Conservation (phyloP, 2,329 filamentous ascomycete species). For the Corinectria fuckeliana region DNA sequence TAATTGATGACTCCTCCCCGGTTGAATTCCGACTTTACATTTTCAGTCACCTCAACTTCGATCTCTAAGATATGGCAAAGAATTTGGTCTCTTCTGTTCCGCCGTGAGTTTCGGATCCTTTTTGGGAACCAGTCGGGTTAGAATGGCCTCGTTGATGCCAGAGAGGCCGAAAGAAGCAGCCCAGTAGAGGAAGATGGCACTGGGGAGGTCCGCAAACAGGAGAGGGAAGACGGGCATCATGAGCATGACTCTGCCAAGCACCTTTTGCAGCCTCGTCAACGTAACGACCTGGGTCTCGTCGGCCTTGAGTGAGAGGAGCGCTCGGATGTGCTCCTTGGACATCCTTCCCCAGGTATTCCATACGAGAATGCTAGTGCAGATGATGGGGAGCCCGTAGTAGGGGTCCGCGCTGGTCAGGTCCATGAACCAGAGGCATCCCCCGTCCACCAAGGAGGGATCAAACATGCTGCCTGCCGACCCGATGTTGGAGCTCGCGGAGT, state of each 20-base stretch:
- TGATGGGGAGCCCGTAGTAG: slow-evolving; percentile 53
- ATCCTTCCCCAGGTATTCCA: slow-evolving; percentile 41
- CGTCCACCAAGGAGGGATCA: slow-evolving; percentile 52
- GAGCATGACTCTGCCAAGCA: slow-evolving; percentile 42
- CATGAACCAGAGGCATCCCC: slow-evolving; percentile 62
- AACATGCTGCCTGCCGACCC: slow-evolving; percentile 37
- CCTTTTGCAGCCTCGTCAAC: slow-evolving; percentile 32
- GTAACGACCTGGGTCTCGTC: slow-evolving; percentile 21
- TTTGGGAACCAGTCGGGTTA: slow-evolving; percentile 33
- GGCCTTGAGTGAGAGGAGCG: slow-evolving; percentile 33
- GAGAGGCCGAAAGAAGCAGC: slow-evolving; percentile 45
- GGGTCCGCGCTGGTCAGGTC: slow-evolving; percentile 61
- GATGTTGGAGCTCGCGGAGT: slow-evolving; percentile 30
- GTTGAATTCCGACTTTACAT: slow-evolving; percentile 21
- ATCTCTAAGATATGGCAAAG: slow-evolving; percentile 33
- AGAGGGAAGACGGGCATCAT: slow-evolving; percentile 45
- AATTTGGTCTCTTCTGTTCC: slow-evolving; percentile 12
- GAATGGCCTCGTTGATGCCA: slow-evolving; percentile 42
- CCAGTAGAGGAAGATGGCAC: slow-evolving; percentile 52
- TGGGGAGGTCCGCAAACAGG: slow-evolving; percentile 45
- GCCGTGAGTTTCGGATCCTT: slow-evolving; percentile 23
- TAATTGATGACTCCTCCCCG: slow-evolving; percentile 22
- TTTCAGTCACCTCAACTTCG: slow-evolving; percentile 11
- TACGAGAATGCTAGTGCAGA: slow-evolving; percentile 42
- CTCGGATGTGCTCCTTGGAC: slow-evolving; percentile 37